A percentile compares a stretch with the other conserved stretches of the same genome.
Conservation (phyloP, 2,329 filamentous ascomycete species). For the Huntiella bhutanensis region DNA sequence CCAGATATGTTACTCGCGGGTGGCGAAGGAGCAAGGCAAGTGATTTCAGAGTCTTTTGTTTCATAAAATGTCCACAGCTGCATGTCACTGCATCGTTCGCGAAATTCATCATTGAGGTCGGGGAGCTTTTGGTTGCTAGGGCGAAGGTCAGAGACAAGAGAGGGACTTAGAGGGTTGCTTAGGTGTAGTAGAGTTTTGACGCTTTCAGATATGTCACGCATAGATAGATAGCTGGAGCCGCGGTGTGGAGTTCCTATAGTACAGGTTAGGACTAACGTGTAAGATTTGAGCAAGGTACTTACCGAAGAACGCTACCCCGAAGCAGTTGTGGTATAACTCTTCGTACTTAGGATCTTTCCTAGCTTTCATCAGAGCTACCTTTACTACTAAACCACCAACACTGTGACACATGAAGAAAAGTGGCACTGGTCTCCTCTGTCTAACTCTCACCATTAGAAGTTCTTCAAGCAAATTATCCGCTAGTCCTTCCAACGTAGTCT, state of each 20-base stretch:
- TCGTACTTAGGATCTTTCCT: constrained; percentile 21
- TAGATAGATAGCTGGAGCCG: constrained; percentile 43
- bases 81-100: constrained; percentile 35
- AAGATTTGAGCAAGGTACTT: constrained; percentile 14
- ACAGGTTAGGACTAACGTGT: neutral
- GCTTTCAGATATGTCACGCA: constrained; percentile 33
- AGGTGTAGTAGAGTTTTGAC: constrained; percentile 34
- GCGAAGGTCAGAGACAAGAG: constrained; percentile 30
- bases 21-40: neutral
- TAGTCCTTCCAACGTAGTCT: constrained; percentile 24
- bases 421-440: constrained; percentile 19
- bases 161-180: constrained; percentile 28
- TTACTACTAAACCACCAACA: constrained; percentile 40
- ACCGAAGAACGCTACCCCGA: constrained; percentile 43
- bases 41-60: constrained; percentile 27
- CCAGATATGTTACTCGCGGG: neutral
- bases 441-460: constrained; percentile 20
- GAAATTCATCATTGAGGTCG: constrained; percentile 34
- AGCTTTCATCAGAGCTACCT: constrained; percentile 34
- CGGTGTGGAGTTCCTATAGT: constrained; percentile 37
- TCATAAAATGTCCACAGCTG: constrained; percentile 45
- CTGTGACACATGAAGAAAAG: constrained; percentile 43
- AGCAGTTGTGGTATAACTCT: constrained; percentile 33
- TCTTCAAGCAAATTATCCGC: constrained; percentile 29
- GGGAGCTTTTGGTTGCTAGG: constrained; percentile 31